Conservation (phyloP, 352 stramenopile genomes). For the Pythium phragmitis region DNA sequence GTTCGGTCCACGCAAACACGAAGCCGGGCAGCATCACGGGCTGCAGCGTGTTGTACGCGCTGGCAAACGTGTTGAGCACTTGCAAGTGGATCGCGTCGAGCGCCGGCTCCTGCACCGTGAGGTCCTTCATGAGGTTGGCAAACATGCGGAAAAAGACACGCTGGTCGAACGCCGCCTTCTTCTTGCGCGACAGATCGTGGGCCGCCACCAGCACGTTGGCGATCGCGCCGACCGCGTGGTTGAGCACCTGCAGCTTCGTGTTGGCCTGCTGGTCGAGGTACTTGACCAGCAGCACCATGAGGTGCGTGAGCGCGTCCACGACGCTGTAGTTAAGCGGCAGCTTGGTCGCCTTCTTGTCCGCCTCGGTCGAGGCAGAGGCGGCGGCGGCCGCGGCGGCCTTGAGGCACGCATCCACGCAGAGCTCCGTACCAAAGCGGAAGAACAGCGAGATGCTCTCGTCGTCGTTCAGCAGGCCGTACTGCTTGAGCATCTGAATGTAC, state of each 20-base stretch:
- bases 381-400: conserved; percentile 81
- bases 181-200: conserved; percentile 80
- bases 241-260: conserved; percentile 88
- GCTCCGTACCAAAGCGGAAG: conserved; percentile 94
- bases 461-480: conserved; percentile 95
- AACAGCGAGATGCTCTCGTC: conserved; percentile 98
- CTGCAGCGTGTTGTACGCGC: conserved; percentile 96
- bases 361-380: conserved; percentile 27
- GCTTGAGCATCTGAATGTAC: conserved; percentile 96
- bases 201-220: conserved; percentile 92
- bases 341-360: conserved; percentile 34
- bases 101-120: conserved; percentile 93
- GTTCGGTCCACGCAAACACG: conserved; percentile 98
- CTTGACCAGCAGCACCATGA: conserved; percentile 96
- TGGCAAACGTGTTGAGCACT: conserved; percentile 97
- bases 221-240: conserved; percentile 94
- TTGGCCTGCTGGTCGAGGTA: conserved; percentile 88
- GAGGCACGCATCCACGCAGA: conserved; percentile 96
- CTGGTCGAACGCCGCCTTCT: conserved; percentile 94
- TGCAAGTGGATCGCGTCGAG: conserved; percentile 94
- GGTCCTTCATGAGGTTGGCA: conserved; percentile 96
- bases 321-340: conserved; percentile 90
- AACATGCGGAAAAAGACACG: conserved; percentile 98
- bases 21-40: conserved; percentile 95
- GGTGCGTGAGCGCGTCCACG: conserved; percentile 95